Base-by-base conservation (phyloP, 257 asterid genomes). In the Gentiana dahurica region DNA sequence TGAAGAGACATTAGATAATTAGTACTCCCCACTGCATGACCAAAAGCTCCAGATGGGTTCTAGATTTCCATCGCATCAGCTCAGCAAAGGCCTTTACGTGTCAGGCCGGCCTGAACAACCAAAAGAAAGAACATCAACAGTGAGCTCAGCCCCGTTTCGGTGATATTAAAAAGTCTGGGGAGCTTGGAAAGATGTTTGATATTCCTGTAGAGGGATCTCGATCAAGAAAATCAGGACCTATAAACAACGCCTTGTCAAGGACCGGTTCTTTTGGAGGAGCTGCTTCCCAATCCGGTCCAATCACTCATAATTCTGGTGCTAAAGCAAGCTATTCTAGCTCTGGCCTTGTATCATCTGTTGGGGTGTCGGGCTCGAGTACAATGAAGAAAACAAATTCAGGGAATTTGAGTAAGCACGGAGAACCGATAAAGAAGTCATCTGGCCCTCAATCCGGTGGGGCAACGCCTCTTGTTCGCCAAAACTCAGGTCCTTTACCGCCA, bases 91-190 rank as follows among this genome's bases (percentile, higher is more conserved):
- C 59, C 95, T 89, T 56, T 83, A 73, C 35, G 95, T 89, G 43
- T 85, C 97, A 0, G 97, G 95, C 55, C 89, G 92, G 55, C 92
- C 92, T 7, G 95, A 85, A 69, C 97, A 85, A 76, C 95, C 91
- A 0, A 85, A 89, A 75, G 95, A 85, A 67, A 75, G 80, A 58
- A 45, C 73, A 2, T 85, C 92, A 6, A 83, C 94, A 41, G 79
- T 81, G 83, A 79, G 92, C 70, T 83, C 95, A 0, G 94, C 70
- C 32, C 86, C 97, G 51, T 71, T 81, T 85, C 97, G 95, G 97
- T 57, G 97, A 89, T 72, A 83, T 83, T 45, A 89, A 89, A 72
- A 89, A 71, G 71, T 89, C 97, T 1, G 97, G 97, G 36, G 97
- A 89, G 74, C 95, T 89, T 3, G 94, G 97, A 6, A 86, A 89